Conservation (phyloP, 331 rosid species). For the Arachis monticola region DNA sequence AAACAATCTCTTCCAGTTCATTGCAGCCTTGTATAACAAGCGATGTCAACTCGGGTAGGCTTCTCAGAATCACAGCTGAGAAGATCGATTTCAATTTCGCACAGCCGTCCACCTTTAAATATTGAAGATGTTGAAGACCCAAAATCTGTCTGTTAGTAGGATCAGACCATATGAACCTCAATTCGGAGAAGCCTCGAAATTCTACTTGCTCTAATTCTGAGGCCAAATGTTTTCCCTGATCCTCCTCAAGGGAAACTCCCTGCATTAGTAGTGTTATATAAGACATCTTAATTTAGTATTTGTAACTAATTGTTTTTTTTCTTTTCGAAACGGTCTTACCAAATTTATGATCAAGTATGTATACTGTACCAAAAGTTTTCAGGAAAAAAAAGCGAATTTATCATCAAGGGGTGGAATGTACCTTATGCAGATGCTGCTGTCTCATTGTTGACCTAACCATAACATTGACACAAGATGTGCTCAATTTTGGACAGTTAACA, state of each 20-base stretch:
- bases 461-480: constrained; percentile 4
- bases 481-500: constrained; percentile 24
- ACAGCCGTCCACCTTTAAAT: neutral
- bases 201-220: neutral
- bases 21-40: neutral
- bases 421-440: neutral
- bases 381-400: too few relatives aligned
- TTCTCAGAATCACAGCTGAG: neutral
- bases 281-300: neutral
- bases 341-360: too few relatives aligned
- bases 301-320: too few relatives aligned
- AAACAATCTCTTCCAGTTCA: constrained; percentile 14
- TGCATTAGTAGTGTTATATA: neutral
- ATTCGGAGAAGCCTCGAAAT: constrained; percentile 15
- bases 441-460: constrained; percentile 1
- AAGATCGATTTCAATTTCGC: constrained; percentile 1
- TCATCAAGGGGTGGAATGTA: neutral
- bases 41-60: constrained; percentile 8
- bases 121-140: constrained; percentile 25
- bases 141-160: constrained; percentile 5
- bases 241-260: neutral
- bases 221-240: constrained; percentile 9
- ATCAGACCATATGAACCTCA: constrained; percentile 34
- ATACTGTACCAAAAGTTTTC: too few relatives aligned
- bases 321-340: too few relatives aligned